Percentiles rank a stretch among this genome's conserved stretches.
These are phyloP conservation scores for Hymenoscyphus occultus DNA, from an alignment of 2,329 filamentous ascomycete species.

Conservation along the genomic window DNA sequence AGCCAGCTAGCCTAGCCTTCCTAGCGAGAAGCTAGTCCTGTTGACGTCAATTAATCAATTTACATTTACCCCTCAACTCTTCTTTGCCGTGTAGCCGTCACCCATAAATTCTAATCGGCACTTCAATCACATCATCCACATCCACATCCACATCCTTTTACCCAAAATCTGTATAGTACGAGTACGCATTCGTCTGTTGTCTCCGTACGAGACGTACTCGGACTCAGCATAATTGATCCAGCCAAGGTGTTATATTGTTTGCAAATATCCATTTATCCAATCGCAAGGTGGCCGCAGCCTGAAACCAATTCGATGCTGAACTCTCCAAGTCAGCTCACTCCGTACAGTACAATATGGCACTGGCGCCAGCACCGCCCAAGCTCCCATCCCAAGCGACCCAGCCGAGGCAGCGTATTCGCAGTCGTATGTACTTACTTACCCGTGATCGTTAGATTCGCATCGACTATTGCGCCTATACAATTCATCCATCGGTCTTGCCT, in stretches of 20 bases:
- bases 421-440: background rate
- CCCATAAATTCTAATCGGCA: background rate
- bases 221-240: background rate
- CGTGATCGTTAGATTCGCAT: background rate
- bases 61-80: background rate
- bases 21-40: too few species aligned
- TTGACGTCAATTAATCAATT: background rate
- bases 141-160: background rate
- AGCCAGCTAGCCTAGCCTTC: too few species aligned
- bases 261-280: background rate
- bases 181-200: background rate
- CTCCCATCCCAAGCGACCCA: too few species aligned
- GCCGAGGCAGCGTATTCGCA: too few species aligned
- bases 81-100: background rate
- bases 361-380: too few species aligned
- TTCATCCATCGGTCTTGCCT: background rate
- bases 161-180: background rate
- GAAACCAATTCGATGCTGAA: background rate
- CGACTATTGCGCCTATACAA: background rate
- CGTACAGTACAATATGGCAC: too few species aligned
- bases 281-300: background rate
- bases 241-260: background rate
- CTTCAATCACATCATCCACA: background rate
- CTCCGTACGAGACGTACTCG: background rate
- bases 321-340: too few species aligned